Conservation (phyloP, 371 early-diverging fungal genomes). For the Fennellomyces sp. region DNA sequence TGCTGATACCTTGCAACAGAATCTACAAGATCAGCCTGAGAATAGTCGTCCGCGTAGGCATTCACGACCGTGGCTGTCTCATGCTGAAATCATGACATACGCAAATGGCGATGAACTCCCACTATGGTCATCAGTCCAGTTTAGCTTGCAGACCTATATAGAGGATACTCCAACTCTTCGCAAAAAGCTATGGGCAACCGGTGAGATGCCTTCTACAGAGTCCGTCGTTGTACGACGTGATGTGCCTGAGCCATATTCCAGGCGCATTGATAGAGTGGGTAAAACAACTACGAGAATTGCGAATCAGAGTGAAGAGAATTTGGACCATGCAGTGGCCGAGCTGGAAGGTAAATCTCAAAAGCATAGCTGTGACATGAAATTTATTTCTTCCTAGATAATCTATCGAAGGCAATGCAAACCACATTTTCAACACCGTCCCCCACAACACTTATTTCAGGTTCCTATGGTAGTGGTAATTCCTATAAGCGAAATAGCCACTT, state of each 20-base stretch:
- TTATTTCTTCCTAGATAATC: slow-evolving; percentile 32
- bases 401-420: slow-evolving; percentile 56
- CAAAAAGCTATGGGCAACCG: slow-evolving; percentile 23
- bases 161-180: slow-evolving; percentile 16
- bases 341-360: slow-evolving; percentile 39
- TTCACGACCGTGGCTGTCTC: slow-evolving; percentile 44
- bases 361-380: background rate
- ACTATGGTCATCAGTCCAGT: slow-evolving; percentile 58
- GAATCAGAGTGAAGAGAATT: slow-evolving; percentile 36
- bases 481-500: slow-evolving; percentile 26
- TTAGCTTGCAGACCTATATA: slow-evolving; percentile 53
- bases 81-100: slow-evolving; percentile 62
- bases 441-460: slow-evolving; percentile 20
- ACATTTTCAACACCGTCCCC: slow-evolving; percentile 39
- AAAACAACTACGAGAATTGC: slow-evolving; percentile 35
- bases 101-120: slow-evolving; percentile 42
- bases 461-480: slow-evolving; percentile 27
- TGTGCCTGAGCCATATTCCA: slow-evolving; percentile 51
- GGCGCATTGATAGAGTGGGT: slow-evolving; percentile 44
- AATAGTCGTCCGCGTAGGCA: background rate
- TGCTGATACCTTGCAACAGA: slow-evolving; percentile 1
- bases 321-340: slow-evolving; percentile 54
- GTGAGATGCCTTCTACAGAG: slow-evolving; percentile 40
- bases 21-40: background rate
- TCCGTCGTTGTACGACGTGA: slow-evolving; percentile 47